Evolutionary conservation across 2,329 filamentous ascomycete genomes (phyloP).

Genomic region (Juglanconis sp.): DNA sequence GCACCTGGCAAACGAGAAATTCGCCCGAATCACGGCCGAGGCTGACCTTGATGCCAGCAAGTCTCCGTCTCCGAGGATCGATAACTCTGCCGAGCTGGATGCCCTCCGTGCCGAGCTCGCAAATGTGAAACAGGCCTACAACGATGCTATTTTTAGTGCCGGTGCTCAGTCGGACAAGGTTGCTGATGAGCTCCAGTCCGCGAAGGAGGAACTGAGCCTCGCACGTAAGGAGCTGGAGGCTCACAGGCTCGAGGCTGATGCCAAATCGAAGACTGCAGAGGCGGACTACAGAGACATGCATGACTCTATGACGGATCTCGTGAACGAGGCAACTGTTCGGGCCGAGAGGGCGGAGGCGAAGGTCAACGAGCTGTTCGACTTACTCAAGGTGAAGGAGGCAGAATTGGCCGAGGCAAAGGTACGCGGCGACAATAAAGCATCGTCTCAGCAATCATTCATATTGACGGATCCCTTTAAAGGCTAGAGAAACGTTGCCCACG

Average conservation of each 20-base stretch:
- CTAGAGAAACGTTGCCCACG: constrained; percentile 35
- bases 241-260: constrained; percentile 47
- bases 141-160: constrained; percentile 30
- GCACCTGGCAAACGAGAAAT: constrained; percentile 57
- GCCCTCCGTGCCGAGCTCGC: constrained; percentile 49
- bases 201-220: constrained; percentile 44
- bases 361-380: constrained; percentile 49
- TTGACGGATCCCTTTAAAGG: constrained; percentile 30
- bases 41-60: constrained; percentile 59
- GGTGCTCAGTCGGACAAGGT: constrained; percentile 35
- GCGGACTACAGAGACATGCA: constrained; percentile 63
- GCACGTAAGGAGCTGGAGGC: constrained; percentile 52
- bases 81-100: constrained; percentile 52
- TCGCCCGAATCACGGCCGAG: constrained; percentile 56
- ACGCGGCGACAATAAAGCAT: constrained; percentile 15
- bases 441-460: neutral
- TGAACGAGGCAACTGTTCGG: constrained; percentile 57
- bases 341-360: constrained; percentile 47
- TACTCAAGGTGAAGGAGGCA: constrained; percentile 61
- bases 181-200: constrained; percentile 33
- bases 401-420: constrained; percentile 62
- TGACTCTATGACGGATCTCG: constrained; percentile 57
- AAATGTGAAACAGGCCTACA: constrained; percentile 34
- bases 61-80: constrained; percentile 34
- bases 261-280: constrained; percentile 52